phyloP scores from a whole-genome alignment of 192 early-diverging fungal species.

The Coemansia sp. region DNA sequence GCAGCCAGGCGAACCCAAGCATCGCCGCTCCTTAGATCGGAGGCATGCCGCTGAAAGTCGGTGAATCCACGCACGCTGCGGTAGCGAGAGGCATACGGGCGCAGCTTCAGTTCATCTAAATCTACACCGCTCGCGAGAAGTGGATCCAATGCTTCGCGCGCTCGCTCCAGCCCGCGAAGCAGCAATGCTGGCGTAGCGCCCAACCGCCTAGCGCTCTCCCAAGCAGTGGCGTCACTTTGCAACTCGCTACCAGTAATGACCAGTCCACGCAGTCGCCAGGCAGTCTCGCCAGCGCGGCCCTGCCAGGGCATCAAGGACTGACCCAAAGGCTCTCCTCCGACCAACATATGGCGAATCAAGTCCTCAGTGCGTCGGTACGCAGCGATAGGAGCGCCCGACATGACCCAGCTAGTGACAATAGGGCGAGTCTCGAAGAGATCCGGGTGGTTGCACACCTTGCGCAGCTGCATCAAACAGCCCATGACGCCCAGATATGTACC shows the following conservation, averaged over 20 bases:
- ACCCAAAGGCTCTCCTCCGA: background rate
- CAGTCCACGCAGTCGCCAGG: conserved; percentile 19
- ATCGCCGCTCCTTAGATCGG: conserved; percentile 3
- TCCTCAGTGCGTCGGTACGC: conserved; percentile 61
- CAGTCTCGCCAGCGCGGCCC: background rate
- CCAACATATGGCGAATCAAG: conserved; percentile 52
- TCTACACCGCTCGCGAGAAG: conserved; percentile 2
- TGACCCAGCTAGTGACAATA: conserved; percentile 60
- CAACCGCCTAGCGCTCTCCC: conserved; percentile 6
- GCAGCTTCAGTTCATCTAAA: conserved; percentile 33
- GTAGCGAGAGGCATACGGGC: conserved; percentile 12
- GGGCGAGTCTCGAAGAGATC: conserved; percentile 83
- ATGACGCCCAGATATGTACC: conserved; percentile 77
- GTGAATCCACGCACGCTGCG: background rate
- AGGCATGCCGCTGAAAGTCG: background rate
- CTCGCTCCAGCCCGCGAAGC: conserved; percentile 6
- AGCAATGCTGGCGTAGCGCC: conserved; percentile 23
- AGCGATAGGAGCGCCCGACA: conserved; percentile 58
- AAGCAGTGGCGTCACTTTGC: conserved; percentile 1
- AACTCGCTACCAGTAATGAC: conserved; percentile 3
- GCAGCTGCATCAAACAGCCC: conserved; percentile 86
- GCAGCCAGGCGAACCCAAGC: conserved; percentile 25
- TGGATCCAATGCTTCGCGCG: conserved; percentile 14
- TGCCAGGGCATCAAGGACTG: conserved; percentile 2
- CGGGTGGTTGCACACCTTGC: conserved; percentile 95